Percentiles rank a stretch among this genome's conserved stretches.
phyloP scores from a whole-genome alignment of 345 rosid species.

The Gossypium anomalum region DNA sequence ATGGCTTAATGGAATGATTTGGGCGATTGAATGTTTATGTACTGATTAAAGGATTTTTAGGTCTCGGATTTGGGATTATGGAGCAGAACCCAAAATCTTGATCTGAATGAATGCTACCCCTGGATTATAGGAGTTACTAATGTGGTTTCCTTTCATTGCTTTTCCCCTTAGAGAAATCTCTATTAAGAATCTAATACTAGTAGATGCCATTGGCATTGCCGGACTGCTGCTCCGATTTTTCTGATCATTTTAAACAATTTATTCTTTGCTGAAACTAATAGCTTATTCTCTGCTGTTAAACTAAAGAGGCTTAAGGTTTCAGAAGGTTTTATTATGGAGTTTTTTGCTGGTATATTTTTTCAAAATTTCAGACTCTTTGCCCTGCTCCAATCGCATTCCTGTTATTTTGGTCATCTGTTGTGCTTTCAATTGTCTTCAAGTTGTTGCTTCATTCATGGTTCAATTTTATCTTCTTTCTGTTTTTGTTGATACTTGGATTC shows the following conservation, averaged over 20 bases:
- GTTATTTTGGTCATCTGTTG: not conserved
- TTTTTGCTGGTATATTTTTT: not conserved
- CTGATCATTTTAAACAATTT: not conserved
- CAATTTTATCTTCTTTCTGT: not conserved
- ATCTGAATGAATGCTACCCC: constrained; percentile 3
- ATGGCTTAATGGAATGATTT: constrained; percentile 8
- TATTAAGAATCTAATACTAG: not conserved
- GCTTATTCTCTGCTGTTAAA: not conserved
- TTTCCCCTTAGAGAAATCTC: not conserved
- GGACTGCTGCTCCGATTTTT: not conserved
- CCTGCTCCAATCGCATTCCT: not conserved
- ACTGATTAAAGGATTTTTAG: not conserved
- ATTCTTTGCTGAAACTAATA: not conserved
- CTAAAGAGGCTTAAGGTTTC: constrained; percentile 1
- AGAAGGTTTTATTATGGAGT: not conserved
- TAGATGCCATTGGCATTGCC: not conserved
- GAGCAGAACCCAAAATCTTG: constrained; percentile 9
- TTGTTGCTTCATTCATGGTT: not conserved
- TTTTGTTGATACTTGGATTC: not conserved
- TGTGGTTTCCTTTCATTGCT: not conserved
- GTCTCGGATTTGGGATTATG: not conserved
- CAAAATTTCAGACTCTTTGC: not conserved
- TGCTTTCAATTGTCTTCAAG: not conserved
- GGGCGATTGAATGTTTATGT: constrained; percentile 1
- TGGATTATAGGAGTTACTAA: constrained; percentile 9